Conservation (phyloP, 768 basidiomycete genomes). For the Tricholoma sp. region DNA sequence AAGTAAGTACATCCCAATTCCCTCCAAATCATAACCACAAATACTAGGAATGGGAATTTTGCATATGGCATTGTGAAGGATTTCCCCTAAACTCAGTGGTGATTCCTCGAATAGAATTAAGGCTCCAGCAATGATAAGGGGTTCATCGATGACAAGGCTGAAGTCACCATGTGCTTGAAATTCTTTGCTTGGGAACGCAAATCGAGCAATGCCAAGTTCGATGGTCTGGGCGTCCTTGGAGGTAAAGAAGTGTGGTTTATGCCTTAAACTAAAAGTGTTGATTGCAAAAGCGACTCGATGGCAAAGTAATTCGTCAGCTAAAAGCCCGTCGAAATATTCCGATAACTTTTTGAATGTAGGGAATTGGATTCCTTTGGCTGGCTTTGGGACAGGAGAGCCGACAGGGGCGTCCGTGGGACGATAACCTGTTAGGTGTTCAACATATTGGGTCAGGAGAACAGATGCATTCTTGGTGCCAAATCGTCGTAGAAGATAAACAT, state of each 20-base stretch:
- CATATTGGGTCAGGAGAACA: no score
- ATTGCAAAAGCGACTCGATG: not conserved
- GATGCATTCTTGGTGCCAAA: not conserved
- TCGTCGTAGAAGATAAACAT: not conserved
- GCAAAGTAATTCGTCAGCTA: no score
- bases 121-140: no score
- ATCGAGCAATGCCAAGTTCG: not conserved
- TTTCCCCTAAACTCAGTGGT: no score
- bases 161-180: not conserved
- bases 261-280: not conserved
- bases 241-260: no score
- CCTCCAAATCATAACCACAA: not conserved
- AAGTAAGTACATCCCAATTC: not conserved
- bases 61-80: not conserved
- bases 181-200: not conserved
- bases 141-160: not conserved
- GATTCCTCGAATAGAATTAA: not conserved
- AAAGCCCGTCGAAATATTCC: no score
- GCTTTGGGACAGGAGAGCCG: not conserved
- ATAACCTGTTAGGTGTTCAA: not conserved
- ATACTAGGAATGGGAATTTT: not conserved
- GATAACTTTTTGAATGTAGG: no score
- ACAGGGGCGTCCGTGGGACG: not conserved
- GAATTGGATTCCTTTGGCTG: no score
- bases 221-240: not conserved